These are phyloP conservation scores for Didymella keratinophila DNA, from an alignment of 2,329 filamentous ascomycete genomes.

Conservation along the genomic window DNA sequence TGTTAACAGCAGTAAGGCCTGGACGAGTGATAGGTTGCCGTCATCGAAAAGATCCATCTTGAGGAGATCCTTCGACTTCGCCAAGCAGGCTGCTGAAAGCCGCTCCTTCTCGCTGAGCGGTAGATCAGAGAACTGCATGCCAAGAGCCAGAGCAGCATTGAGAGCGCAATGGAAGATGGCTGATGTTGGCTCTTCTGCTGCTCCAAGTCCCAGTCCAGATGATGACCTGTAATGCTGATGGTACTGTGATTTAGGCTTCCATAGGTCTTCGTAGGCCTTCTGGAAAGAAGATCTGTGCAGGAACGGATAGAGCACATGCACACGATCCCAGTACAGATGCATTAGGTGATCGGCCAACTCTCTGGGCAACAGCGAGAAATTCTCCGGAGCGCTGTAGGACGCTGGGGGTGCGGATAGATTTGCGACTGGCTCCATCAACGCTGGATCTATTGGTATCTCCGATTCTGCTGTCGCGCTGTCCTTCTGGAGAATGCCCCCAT, in stretches of 20 bases:
- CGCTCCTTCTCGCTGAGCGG: conserved; percentile 14
- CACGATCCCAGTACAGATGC: conserved; percentile 17
- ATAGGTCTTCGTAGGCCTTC: conserved; percentile 20
- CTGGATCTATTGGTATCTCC: neutral
- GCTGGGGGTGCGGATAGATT: neutral
- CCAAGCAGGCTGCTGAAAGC: conserved; percentile 12
- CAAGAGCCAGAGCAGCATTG: conserved; percentile 20
- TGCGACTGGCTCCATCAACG: neutral
- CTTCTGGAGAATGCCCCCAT: conserved; percentile 13
- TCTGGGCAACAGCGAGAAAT: conserved; percentile 19
- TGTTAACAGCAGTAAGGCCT: conserved; percentile 18
- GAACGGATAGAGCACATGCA: conserved; percentile 20
- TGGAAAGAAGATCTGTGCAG: conserved; percentile 13
- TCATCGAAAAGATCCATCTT: conserved; percentile 18
- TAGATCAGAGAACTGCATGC: conserved; percentile 20
- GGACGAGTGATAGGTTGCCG: conserved; percentile 13
- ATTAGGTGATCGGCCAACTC: conserved; percentile 16
- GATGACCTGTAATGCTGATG: neutral
- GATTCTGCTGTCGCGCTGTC: neutral
- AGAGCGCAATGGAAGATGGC: conserved; percentile 20
- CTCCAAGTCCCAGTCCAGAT: conserved; percentile 14
- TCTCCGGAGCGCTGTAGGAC: conserved; percentile 9
- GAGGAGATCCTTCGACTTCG: conserved; percentile 15
- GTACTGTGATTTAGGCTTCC: conserved; percentile 12
- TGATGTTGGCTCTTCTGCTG: conserved; percentile 16